These are phyloP conservation scores for Vaccinium macrocarpon DNA, from an alignment of 148 eudicot genomes.

Conservation along the genomic window DNA sequence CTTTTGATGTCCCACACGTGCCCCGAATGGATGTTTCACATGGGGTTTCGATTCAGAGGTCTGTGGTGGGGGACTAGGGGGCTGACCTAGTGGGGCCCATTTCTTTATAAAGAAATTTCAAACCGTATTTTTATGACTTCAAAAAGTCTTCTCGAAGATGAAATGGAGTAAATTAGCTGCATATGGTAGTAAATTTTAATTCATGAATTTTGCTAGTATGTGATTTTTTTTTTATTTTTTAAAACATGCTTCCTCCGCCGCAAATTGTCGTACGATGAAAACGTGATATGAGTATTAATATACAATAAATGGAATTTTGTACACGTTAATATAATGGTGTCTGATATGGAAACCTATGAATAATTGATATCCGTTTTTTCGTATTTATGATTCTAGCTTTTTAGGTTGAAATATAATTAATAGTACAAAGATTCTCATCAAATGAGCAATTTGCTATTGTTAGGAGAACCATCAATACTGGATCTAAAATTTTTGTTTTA, in stretches of 20 bases:
- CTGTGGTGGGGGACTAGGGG: neutral
- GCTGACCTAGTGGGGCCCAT: neutral
- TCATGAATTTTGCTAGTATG: no score
- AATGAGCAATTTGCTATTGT: neutral
- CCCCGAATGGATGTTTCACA: neutral
- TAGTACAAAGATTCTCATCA: neutral
- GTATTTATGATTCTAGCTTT: neutral
- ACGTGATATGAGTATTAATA: no score
- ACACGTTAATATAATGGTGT: neutral
- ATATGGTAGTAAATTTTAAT: no score
- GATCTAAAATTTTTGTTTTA: neutral
- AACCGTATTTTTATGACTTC: no score
- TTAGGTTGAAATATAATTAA: neutral
- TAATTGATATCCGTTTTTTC: neutral
- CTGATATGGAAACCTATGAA: neutral
- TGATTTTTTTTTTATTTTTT: no score
- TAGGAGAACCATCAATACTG: neutral
- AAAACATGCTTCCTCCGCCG: no score
- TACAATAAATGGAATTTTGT: neutral
- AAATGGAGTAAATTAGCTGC: no score
- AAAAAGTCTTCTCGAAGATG: no score
- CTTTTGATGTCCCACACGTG: constrained; percentile 8
- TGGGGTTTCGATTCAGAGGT: constrained; percentile 6
- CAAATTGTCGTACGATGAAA: no score
- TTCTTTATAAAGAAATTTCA: no score